phyloP scores from a whole-genome alignment of 331 rosid species.

The Spiraea crenata region DNA sequence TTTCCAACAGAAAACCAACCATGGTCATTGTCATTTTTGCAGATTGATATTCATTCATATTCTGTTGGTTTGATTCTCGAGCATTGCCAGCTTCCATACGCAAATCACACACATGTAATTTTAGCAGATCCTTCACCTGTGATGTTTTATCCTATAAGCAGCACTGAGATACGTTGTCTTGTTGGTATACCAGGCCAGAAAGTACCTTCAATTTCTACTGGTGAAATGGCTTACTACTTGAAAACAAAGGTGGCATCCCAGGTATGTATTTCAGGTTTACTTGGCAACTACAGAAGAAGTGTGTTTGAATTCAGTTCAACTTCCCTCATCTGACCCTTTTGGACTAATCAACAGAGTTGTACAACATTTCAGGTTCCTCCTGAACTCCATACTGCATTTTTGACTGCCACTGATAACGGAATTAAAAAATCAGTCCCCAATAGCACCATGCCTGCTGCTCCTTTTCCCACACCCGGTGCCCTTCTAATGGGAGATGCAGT shows the following conservation, averaged over 20 bases:
- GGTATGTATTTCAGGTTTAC: neutral
- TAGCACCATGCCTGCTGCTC: neutral
- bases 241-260: constrained; percentile 26
- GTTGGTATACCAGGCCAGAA: constrained; percentile 17
- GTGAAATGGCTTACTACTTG: constrained; percentile 27
- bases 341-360: neutral
- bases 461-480: constrained; percentile 1
- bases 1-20: neutral
- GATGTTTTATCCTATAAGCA: constrained; percentile 20
- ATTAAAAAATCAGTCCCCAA: constrained; percentile 7
- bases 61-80: constrained; percentile 27
- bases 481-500: constrained; percentile 22
- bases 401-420: constrained; percentile 17
- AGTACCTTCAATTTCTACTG: constrained; percentile 17
- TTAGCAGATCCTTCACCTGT: constrained; percentile 20
- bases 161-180: constrained; percentile 21
- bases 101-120: constrained; percentile 17
- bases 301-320: too few species aligned
- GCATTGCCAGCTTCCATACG: constrained; percentile 18
- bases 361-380: constrained; percentile 12
- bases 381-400: neutral
- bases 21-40: neutral
- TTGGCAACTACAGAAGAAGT: neutral
- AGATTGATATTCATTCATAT: constrained; percentile 22
- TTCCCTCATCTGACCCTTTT: neutral